Base-by-base conservation (phyloP, 208 protist genomes). In the Histomonas meleagridis region DNA sequence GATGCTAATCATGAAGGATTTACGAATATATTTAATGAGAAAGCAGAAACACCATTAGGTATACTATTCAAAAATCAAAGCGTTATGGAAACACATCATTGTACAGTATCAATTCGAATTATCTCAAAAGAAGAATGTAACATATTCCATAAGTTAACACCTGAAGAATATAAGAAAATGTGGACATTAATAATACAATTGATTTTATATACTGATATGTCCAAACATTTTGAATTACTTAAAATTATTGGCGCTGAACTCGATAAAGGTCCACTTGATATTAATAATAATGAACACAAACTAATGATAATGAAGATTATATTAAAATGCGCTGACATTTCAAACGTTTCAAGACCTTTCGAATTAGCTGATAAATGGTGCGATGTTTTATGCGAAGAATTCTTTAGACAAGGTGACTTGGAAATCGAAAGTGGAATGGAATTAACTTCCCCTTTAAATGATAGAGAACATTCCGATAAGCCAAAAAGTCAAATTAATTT, bases 1-100 rank as follows among this genome's bases (percentile, higher is more conserved):
- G 97, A 98, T 95, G 96, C 97, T 92, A 97, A 98, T 92, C 97
- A 98, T 93, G 97, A 97, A 1, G 97, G 97, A 38, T 92, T 98
- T 48, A 98, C 97, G 94, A 98, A 98, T 94, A 96, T 96, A 92
- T 98, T 98, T 93, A 96, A 97, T 93, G 94, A 96, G 26, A 96
- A 96, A 92, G 97, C 97, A 32, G 93, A 95, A 90, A 94, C 96
- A 14, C 95, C 96, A 91, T 93, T 98, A 53, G 97, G 97, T 51
- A 95, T 96, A 7, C 76, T 51, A 28, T 95, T 95, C 93, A 95
- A 95, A 86, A 94, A 95, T 79, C 78, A 93, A 65, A 92, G 92
- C 26, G 93, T 95, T 0, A 94, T 96, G 51, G 95, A 96, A 92
- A 94, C 94, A 35, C 92, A 95, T 92, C 95, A 96, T 93, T 78